Conservation (phyloP, 805 yeast species). For the Ogataea saltuana region DNA sequence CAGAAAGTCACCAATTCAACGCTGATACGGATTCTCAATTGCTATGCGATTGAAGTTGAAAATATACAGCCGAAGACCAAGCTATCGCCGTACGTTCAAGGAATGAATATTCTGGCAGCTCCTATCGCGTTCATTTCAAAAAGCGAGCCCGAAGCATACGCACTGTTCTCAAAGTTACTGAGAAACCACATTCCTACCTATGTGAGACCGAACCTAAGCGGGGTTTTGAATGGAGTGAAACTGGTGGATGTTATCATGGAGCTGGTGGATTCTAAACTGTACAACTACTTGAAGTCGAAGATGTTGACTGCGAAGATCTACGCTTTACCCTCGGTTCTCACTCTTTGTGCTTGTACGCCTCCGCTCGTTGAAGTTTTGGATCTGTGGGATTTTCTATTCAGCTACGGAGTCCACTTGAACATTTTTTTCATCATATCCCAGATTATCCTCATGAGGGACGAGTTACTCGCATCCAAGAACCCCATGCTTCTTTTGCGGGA, state of each 20-base stretch:
- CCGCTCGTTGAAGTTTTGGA: constrained; percentile 72
- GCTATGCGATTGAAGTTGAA: constrained; percentile 57
- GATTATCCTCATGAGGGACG: constrained; percentile 64
- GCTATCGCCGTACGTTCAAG: constrained; percentile 78
- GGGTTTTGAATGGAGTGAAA: constrained; percentile 75
- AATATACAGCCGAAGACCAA: constrained; percentile 13
- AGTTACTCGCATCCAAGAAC: constrained; percentile 55
- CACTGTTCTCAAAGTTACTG: constrained; percentile 63
- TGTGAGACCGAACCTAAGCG: constrained; percentile 71
- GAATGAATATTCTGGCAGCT: constrained; percentile 84
- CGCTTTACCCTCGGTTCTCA: constrained; percentile 80
- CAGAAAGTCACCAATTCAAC: constrained; percentile 67
- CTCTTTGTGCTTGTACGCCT: constrained; percentile 87
- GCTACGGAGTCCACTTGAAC: constrained; percentile 89
- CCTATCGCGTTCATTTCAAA: constrained; percentile 76
- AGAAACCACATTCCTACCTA: constrained; percentile 72
- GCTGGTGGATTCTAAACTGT: constrained; percentile 72
- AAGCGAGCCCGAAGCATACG: constrained; percentile 84
- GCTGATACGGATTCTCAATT: constrained; percentile 66
- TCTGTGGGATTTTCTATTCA: constrained; percentile 88
- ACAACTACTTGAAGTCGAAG: constrained; percentile 56
- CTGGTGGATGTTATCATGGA: constrained; percentile 74
- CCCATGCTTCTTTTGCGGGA: constrained; percentile 79
- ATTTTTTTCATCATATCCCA: constrained; percentile 83
- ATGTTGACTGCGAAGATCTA: constrained; percentile 81